A percentile compares a stretch with the other conserved stretches of the same genome.
Conservation (phyloP, 495 filamentous ascomycete species). For the Cercophora sp. region DNA sequence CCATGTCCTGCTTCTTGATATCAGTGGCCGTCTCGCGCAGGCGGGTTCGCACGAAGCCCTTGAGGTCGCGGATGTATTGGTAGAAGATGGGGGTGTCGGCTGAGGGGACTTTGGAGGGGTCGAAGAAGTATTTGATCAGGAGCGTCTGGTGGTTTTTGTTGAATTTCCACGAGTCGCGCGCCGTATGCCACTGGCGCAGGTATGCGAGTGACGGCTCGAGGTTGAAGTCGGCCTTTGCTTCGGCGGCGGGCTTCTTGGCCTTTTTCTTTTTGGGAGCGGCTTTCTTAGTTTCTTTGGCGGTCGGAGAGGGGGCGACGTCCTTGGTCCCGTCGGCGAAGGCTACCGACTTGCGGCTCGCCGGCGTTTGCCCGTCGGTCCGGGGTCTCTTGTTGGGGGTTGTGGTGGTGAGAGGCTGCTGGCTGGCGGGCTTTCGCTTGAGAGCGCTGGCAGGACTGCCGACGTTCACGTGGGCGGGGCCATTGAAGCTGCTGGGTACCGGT, state of each 20-base stretch:
- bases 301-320: conserved; percentile 6
- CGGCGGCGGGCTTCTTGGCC: conserved; percentile 31
- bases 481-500: conserved; percentile 12
- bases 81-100: conserved; percentile 60
- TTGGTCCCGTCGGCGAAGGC: conserved; percentile 71
- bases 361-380: conserved; percentile 19
- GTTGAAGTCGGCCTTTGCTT: conserved; percentile 31
- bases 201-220: conserved; percentile 66
- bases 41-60: conserved; percentile 60
- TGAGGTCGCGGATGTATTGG: conserved; percentile 66
- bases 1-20: conserved; percentile 47
- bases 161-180: conserved; percentile 77
- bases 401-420: conserved; percentile 11
- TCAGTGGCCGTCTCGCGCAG: conserved; percentile 60
- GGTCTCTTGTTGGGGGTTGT: conserved; percentile 29
- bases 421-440: conserved; percentile 39
- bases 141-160: conserved; percentile 83
- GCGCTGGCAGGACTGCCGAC: conserved; percentile 28
- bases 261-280: conserved; percentile 29
- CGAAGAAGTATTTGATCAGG: conserved; percentile 76
- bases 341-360: conserved; percentile 60
- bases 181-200: conserved; percentile 63
- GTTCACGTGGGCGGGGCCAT: conserved; percentile 17
- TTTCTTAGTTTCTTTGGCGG: conserved; percentile 17
- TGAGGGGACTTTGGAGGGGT: conserved; percentile 59